These are phyloP conservation scores for Leucoagaricus sp. DNA, from an alignment of 1,284 basidiomycete genomes.

Conservation along the genomic window DNA sequence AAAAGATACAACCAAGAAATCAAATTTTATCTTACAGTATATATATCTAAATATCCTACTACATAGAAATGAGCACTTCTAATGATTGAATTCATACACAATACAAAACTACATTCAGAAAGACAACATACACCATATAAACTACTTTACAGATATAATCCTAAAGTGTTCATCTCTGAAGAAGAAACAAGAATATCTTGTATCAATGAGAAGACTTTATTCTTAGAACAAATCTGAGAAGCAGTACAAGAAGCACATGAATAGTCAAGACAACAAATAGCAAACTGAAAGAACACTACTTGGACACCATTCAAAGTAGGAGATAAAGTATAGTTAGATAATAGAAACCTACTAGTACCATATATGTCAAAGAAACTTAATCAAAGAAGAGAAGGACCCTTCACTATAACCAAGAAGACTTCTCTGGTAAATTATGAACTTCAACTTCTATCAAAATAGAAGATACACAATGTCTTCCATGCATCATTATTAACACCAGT, in stretches of 20 bases:
- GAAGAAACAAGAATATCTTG: neutral
- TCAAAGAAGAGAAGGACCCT: constrained; percentile 35
- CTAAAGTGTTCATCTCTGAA: neutral
- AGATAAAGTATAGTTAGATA: constrained; percentile 16
- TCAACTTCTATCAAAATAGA: neutral
- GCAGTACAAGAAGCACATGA: neutral
- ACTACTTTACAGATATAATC: constrained; percentile 17
- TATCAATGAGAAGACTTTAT: too few species aligned
- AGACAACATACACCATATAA: constrained; percentile 17
- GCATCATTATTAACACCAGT: too few species aligned
- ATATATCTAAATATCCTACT: constrained; percentile 10
- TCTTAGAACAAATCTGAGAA: neutral
- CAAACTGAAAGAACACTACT: neutral
- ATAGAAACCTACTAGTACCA: constrained; percentile 13
- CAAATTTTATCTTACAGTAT: constrained; percentile 18
- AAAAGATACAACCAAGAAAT: constrained; percentile 23
- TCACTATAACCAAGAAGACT: constrained; percentile 24
- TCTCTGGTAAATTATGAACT: neutral
- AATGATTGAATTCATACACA: constrained; percentile 28
- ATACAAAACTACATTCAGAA: constrained; percentile 23
- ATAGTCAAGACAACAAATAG: constrained; percentile 3
- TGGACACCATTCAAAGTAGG: constrained; percentile 15
- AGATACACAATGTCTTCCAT: too few species aligned
- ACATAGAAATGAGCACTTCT: constrained; percentile 28
- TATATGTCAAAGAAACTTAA: constrained; percentile 15